These are phyloP conservation scores for Dactylis glomerata DNA, from an alignment of 176 grass and related monocot genomes.

Conservation along the genomic window DNA sequence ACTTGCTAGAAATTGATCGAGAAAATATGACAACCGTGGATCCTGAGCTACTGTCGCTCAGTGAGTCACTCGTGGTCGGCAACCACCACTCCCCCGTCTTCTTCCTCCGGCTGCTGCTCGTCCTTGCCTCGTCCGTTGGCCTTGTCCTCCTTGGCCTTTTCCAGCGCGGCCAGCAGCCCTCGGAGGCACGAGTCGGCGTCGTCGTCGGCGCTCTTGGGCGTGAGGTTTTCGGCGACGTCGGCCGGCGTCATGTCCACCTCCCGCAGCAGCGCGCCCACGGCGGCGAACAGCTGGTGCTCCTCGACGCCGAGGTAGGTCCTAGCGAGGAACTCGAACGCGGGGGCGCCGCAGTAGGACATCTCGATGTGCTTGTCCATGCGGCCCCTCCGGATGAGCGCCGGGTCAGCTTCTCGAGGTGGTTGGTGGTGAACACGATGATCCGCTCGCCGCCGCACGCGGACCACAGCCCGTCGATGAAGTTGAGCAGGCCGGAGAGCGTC, in stretches of 20 bases:
- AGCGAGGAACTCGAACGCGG: constrained; percentile 55
- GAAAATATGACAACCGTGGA: not conserved
- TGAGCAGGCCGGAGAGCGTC: constrained; percentile 63
- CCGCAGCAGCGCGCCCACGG: constrained; percentile 10
- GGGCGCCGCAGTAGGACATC: constrained; percentile 68
- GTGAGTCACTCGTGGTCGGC: not conserved
- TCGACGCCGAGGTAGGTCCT: constrained; percentile 43
- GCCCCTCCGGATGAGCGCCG: constrained; percentile 52
- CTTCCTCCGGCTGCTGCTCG: not conserved
- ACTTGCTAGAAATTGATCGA: not conserved
- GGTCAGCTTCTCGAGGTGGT: constrained; percentile 58
- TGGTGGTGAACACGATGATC: constrained; percentile 64
- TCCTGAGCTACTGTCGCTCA: not conserved
- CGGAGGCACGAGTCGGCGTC: constrained; percentile 26
- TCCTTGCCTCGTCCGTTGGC: not conserved
- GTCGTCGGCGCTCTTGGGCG: constrained; percentile 38
- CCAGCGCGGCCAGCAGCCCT: constrained; percentile 25
- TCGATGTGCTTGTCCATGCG: constrained; percentile 83
- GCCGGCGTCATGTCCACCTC: constrained; percentile 61
- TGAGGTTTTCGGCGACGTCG: constrained; percentile 63
- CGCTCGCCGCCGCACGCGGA: constrained; percentile 57
- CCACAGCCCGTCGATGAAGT: constrained; percentile 77
- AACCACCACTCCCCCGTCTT: not conserved
- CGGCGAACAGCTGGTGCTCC: constrained; percentile 5
- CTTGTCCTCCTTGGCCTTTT: constrained; percentile 44